Base-by-base conservation (phyloP, 768 basidiomycete genomes). In the Mycena albidolilacea region DNA sequence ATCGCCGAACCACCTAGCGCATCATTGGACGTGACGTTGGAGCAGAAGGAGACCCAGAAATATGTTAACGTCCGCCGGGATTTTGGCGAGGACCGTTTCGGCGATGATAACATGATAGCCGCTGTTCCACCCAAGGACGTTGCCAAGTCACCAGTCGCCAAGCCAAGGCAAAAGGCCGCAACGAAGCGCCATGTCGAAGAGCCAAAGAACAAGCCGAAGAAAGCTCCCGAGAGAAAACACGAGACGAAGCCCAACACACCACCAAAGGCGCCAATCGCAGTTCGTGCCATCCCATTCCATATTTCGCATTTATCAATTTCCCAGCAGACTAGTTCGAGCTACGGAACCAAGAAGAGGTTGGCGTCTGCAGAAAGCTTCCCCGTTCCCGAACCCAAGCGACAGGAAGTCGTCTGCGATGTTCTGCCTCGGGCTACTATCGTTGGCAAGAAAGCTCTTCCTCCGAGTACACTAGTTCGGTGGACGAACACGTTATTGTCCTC, bases 261-360 rank as follows among this genome's bases (percentile, higher is more conserved):
- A 55, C 19, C 4, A n/a, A 19, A 14, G 21, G 30, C 30, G 30
- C 19, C 11, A 44, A 10, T 64, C 17, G 5, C 52, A 15, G 38
- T 43, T 50, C 64, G 52, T 30, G 9, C 54, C 21, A 4, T 23
- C 64, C 12, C 14, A 21, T 52, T 39, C 8, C n/a, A 38, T 19
- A 6, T 35, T 14, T 19, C 38, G 35, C 57, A 3, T 19, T 30
- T 52, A 39, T 23, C 37, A 2, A 52, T 37, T 21, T 38, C 50
- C 48, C 38, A 63, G 19, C 58, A 69, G 39, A 9, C 60, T 7
- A 62, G 43, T 62, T 35, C 23, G 15, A 66, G 64, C 50, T 39
- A 38, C 15, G 64, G 64, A 11, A 43, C 41, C 37, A 55, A 66
- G 66, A 55, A 66, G 66, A 58, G 57, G 44, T 30, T 15, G 35